A percentile compares a stretch with the other conserved stretches of the same genome.
Evolutionary conservation across 148 eudicot species (phyloP).

Genomic region (Suaeda aralocaspica): DNA sequence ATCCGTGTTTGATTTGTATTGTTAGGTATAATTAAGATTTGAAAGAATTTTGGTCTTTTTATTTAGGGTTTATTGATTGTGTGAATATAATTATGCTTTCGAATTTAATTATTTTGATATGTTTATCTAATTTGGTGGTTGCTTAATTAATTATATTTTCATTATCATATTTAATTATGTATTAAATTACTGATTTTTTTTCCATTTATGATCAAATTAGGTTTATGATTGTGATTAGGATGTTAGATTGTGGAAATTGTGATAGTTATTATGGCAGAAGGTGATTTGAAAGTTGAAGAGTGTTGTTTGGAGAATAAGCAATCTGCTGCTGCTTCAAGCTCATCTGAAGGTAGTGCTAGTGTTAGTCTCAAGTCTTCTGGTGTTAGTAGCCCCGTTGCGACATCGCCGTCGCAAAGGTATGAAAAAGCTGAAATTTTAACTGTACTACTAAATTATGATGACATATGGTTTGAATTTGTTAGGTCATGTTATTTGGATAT

Average conservation of each 20-base stretch:
- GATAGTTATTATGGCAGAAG: constrained; percentile 45
- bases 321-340: constrained; percentile 65
- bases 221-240: constrained; percentile 19
- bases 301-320: constrained; percentile 76
- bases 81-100: constrained; percentile 5
- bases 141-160: background rate
- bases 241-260: constrained; percentile 21
- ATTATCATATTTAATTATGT: constrained; percentile 2
- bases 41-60: constrained; percentile 1
- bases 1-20: constrained; percentile 31
- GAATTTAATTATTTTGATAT: background rate
- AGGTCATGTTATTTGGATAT: background rate
- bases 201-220: background rate
- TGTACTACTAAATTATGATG: background rate
- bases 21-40: constrained; percentile 15
- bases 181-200: background rate
- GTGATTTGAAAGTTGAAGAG: constrained; percentile 45
- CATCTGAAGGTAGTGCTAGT: constrained; percentile 56
- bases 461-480: too few species aligned
- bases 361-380: constrained; percentile 60
- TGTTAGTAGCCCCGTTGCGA: constrained; percentile 53
- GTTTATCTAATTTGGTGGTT: background rate
- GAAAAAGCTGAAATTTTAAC: background rate
- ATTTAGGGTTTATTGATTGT: constrained; percentile 13
- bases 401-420: constrained; percentile 76